Evolutionary conservation across 345 rosid species (phyloP).

Genomic region (Firmiana major): DNA sequence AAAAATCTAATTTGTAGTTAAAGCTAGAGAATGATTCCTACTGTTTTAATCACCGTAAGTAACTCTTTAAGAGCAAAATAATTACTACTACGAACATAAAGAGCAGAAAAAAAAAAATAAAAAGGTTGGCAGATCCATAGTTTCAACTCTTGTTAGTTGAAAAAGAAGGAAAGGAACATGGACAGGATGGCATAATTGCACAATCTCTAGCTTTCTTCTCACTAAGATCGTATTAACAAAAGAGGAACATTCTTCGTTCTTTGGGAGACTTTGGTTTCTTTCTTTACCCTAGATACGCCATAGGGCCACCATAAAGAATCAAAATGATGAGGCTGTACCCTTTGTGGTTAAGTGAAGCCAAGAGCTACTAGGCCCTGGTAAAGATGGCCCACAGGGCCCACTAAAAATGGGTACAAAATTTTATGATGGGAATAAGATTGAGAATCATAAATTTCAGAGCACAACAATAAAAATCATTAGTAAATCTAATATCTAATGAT

Average conservation of each 20-base stretch:
- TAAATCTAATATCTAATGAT: background rate
- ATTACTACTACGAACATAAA: background rate
- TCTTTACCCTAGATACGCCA: background rate
- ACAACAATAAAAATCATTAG: background rate
- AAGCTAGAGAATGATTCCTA: too few species aligned
- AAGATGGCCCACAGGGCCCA: background rate
- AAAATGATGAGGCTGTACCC: conserved; percentile 12
- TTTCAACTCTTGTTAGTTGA: background rate
- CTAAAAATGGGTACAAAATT: background rate
- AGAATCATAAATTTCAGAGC: background rate
- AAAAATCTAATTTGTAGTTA: background rate
- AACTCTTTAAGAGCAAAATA: background rate
- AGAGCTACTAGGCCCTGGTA: background rate
- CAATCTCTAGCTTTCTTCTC: background rate
- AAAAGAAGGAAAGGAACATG: background rate
- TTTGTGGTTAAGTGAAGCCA: background rate
- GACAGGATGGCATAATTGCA: background rate
- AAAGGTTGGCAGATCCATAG: background rate
- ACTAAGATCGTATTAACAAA: background rate
- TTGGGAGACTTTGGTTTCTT: background rate
- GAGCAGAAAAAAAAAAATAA: too few species aligned
- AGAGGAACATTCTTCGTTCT: background rate
- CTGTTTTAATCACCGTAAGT: background rate
- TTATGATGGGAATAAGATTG: background rate
- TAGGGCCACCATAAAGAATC: conserved; percentile 8